Conservation (phyloP, 805 yeast species). For the Dipodascopsis tothii region DNA sequence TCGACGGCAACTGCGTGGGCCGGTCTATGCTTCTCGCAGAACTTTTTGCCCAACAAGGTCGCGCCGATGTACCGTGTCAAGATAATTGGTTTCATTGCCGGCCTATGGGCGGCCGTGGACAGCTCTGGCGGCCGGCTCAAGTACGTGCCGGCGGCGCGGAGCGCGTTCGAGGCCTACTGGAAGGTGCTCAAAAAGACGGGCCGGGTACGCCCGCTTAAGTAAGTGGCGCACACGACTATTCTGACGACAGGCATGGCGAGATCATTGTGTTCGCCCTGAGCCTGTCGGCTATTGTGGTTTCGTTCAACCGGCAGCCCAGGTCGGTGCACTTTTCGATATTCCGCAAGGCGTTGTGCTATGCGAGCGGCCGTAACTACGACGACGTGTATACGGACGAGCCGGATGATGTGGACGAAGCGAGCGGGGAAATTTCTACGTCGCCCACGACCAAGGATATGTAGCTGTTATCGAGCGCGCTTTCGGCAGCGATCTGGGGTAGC, state of each 20-base stretch:
- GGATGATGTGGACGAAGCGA: no score
- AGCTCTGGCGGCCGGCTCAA: conserved; percentile 31
- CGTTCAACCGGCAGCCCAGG: neutral
- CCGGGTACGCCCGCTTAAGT: conserved; percentile 26
- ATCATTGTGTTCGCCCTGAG: conserved; percentile 30
- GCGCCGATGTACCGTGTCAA: conserved; percentile 32
- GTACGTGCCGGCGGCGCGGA: conserved; percentile 27
- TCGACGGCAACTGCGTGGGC: conserved; percentile 34
- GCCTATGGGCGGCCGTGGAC: conserved; percentile 36
- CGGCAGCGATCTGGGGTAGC: no score
- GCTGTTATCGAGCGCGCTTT: no score
- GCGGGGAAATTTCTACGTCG: no score
- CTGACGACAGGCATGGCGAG: conserved; percentile 26
- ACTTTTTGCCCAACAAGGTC: conserved; percentile 28
- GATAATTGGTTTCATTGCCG: conserved; percentile 37
- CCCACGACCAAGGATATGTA: no score
- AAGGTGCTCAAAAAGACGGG: conserved; percentile 26
- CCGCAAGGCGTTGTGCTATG: neutral
- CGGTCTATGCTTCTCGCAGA: conserved; percentile 34
- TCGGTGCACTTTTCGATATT: neutral
- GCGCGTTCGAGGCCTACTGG: conserved; percentile 35
- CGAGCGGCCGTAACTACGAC: no score
- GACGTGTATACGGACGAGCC: no score
- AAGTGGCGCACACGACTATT: neutral
- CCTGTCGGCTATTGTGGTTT: conserved; percentile 29